Evolutionary conservation across 2,329 filamentous ascomycete species (phyloP), one percentile per base, ranked within the genome.

Genomic region (Berkeleyomyces basicola): DNA sequence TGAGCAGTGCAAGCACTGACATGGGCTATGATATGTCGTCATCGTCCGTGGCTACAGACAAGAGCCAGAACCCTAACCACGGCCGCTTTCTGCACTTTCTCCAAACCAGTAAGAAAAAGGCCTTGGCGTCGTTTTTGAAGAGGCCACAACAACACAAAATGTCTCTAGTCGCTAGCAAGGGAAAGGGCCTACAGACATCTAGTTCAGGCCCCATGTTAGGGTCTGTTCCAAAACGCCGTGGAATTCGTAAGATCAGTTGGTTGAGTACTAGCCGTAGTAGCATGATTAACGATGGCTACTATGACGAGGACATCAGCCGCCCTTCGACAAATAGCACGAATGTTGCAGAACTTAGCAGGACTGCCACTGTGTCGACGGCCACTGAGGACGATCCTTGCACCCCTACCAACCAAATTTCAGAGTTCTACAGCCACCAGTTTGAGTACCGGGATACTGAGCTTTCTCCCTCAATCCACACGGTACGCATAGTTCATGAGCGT

Each of bases 391-490:
- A 14, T 14, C 63, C 63, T 4, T 57, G 51, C 55, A 64, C 63
- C 3, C 63, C 63, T 1, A 49, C 47, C 11, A 7, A 59, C 14
- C 63, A 64, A 42, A 40, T 49, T 4, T 47, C 40, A 7, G n/a
- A 33, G 7, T 39, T 37, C 23, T 44, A 55, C 16, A 14, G 58
- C 42, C 51, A 51, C 7, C 40, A 40, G 31, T 64, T 55, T 59
- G 63, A 62, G 36, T 64, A 62, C 43, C 42, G 49, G 7, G 63
- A 62, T 16, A 62, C 42, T 10, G 59, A 64, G 7, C 39, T 64
- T 33, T 62, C 63, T n/a, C 43, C 63, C 14, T 64, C 63, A 4
- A 57, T 57, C n/a, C 60, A 58, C 47, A 64, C 63, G 16, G 63
- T 64, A 14, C 63, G 63, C 10, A 57, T 64, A 47, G 63, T 64